Percentiles rank a stretch among this genome's conserved stretches.
These are phyloP conservation scores for Colletotrichum musicola DNA, from an alignment of 2,329 filamentous ascomycete genomes.

Conservation along the genomic window DNA sequence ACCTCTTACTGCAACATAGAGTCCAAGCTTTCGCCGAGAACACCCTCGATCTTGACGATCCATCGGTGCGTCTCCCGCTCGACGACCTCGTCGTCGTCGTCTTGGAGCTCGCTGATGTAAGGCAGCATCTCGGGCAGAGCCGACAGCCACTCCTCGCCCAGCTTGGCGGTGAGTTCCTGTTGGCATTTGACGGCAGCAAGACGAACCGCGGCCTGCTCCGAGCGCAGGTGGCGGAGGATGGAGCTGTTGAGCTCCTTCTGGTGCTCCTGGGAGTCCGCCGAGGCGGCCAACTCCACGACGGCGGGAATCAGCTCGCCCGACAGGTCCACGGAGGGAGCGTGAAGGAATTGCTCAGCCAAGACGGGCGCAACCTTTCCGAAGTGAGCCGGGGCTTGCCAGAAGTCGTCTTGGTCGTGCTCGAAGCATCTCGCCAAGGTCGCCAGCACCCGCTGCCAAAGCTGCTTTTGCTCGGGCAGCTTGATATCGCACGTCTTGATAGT, in stretches of 20 bases:
- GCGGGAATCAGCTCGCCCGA: slow-evolving; percentile 74
- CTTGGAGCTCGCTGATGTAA: slow-evolving; percentile 93
- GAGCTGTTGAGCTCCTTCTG: slow-evolving; percentile 88
- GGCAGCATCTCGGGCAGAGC: slow-evolving; percentile 96
- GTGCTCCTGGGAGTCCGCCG: slow-evolving; percentile 87
- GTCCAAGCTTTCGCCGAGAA: slow-evolving; percentile 91
- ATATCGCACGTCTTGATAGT: slow-evolving; percentile 69
- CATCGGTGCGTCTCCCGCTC: slow-evolving; percentile 90
- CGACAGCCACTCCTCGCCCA: slow-evolving; percentile 94
- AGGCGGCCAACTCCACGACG: slow-evolving; percentile 82
- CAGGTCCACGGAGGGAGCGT: slow-evolving; percentile 59
- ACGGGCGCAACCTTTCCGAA: slow-evolving; percentile 79
- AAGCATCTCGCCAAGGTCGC: slow-evolving; percentile 81
- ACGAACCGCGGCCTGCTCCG: slow-evolving; percentile 77
- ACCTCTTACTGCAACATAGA: slow-evolving; percentile 83
- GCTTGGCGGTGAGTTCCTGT: slow-evolving; percentile 79
- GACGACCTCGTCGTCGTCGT: slow-evolving; percentile 95
- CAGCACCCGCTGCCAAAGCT: slow-evolving; percentile 78
- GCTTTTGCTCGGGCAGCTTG: slow-evolving; percentile 59
- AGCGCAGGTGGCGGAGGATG: slow-evolving; percentile 83
- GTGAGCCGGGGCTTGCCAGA: slow-evolving; percentile 94
- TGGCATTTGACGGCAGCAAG: slow-evolving; percentile 87
- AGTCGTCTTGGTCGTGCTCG: slow-evolving; percentile 91
- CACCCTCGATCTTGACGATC: slow-evolving; percentile 90
- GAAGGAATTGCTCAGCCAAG: slow-evolving; percentile 75